Conservation (phyloP, 2,329 filamentous ascomycete genomes). For the Penicillium brevicompactum region DNA sequence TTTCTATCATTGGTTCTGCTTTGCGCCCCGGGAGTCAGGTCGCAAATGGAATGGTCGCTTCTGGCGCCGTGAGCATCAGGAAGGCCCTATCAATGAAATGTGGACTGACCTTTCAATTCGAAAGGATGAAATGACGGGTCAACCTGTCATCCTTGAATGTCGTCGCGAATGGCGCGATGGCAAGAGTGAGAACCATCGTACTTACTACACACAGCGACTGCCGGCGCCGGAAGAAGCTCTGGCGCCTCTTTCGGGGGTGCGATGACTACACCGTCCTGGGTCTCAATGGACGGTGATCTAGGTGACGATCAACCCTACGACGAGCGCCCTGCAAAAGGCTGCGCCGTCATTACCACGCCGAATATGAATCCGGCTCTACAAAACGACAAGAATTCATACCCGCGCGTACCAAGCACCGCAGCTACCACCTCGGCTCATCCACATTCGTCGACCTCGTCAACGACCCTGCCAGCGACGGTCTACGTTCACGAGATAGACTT, state of each 20-base stretch:
- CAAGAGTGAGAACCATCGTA: conserved; percentile 62
- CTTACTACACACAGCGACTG: conserved; percentile 61
- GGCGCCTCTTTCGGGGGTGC: conserved; percentile 4
- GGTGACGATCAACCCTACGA: conserved; percentile 32
- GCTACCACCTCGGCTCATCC: conserved; percentile 43
- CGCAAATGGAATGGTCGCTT: conserved; percentile 52
- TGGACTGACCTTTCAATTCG: conserved; percentile 70
- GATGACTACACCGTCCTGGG: background rate
- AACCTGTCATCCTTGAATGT: conserved; percentile 65
- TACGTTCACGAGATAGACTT: conserved; percentile 41
- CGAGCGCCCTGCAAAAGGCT: conserved; percentile 39
- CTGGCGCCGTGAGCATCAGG: conserved; percentile 67
- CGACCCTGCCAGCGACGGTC: conserved; percentile 34
- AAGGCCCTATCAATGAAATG: conserved; percentile 72
- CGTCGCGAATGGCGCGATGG: conserved; percentile 67
- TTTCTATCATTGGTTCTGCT: conserved; percentile 68
- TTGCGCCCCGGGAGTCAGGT: conserved; percentile 53
- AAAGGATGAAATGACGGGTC: conserved; percentile 60
- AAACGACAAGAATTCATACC: conserved; percentile 44
- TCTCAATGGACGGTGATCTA: conserved; percentile 4
- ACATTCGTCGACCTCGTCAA: conserved; percentile 49
- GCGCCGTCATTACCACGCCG: conserved; percentile 41
- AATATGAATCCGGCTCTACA: conserved; percentile 34
- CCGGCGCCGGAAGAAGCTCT: conserved; percentile 30
- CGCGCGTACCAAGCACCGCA: conserved; percentile 47